Base-by-base conservation (phyloP, 2,329 filamentous ascomycete genomes). In the Cladosporium sphaerospermum region DNA sequence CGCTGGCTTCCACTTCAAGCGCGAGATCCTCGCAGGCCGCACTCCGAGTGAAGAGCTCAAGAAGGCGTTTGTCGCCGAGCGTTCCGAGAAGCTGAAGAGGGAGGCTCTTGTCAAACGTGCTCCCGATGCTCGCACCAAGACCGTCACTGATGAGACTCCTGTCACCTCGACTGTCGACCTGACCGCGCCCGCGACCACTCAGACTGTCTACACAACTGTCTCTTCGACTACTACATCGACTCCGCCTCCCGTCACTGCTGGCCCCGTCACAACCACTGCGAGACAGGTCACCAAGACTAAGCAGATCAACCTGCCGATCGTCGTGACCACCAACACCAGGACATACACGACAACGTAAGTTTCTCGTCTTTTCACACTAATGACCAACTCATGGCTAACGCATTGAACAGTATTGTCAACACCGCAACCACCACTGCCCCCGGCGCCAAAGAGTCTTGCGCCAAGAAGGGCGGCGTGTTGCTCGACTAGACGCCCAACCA, bases 61-160 rank as follows among this genome's bases (percentile, higher is more conserved):
- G 44, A 56, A 55, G 40, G 45, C 45, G 14, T 60, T 53, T 34
- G 46, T 64, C 32, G 52, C 56, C 14, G 62, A 64, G 51, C 54
- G 66, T 9, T 54, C 53, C 18, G 61, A 46, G 16, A 28, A 32
- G n/a, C 55, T 60, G 13, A 42, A 37, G 16, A 44, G 32, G 40
- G 37, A 23, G 11, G 52, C 45, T n/a, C 33, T 65, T n/a, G 57
- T 57, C 18, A 63, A 60, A 53, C 67, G 70, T 37, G 66, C 67
- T 46, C 69, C 69, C 1, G 71, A 73, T 45, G 59, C 59, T 39
- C 63, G 66, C 33, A 67, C 65, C 7, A 57, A 69, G 28, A 63
- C 63, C 2, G 57, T 69, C 18, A 71, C 68, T 5, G 60, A 58
- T 19, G 61, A 51, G 2, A 59, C 64, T 31, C 67, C 61, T 42